Conservation (phyloP, 345 rosid genomes). For the Hibiscus trionum region DNA sequence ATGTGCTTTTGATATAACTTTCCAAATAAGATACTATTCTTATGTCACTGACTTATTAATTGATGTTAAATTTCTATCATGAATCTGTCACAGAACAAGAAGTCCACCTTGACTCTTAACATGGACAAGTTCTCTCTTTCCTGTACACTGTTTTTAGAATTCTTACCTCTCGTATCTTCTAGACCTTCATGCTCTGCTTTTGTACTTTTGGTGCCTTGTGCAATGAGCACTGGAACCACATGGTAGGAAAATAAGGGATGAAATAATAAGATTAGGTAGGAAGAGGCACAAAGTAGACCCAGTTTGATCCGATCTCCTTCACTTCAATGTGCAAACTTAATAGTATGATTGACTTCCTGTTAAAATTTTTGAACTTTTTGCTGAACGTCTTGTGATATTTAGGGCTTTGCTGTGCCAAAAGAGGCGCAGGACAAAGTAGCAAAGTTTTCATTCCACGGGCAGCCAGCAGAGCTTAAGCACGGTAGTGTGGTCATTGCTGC, state of each 20-base stretch:
- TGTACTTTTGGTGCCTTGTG: neutral
- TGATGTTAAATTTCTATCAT: neutral
- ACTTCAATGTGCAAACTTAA: neutral
- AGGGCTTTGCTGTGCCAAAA: slow-evolving; percentile 96
- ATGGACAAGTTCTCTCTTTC: neutral
- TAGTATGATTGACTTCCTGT: neutral
- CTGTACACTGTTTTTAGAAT: neutral
- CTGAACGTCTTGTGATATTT: slow-evolving; percentile 8
- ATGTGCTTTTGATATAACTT: neutral
- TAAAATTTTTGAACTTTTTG: neutral
- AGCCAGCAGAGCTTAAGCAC: slow-evolving; percentile 88
- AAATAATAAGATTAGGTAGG: neutral
- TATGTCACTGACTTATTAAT: neutral
- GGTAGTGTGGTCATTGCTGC: slow-evolving; percentile 99
- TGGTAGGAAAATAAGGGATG: neutral
- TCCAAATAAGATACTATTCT: neutral
- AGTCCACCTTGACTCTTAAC: neutral
- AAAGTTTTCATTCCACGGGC: slow-evolving; percentile 74
- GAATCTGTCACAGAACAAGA: neutral
- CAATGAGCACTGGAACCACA: neutral
- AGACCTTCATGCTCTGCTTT: neutral
- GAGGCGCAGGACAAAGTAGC: slow-evolving; percentile 68
- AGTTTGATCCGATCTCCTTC: neutral
- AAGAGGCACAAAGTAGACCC: neutral
- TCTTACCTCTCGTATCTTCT: neutral